Evolutionary conservation across 2,329 filamentous ascomycete genomes (phyloP), one percentile per base, ranked within the genome.

Genomic region (Epichloe aotearoae): DNA sequence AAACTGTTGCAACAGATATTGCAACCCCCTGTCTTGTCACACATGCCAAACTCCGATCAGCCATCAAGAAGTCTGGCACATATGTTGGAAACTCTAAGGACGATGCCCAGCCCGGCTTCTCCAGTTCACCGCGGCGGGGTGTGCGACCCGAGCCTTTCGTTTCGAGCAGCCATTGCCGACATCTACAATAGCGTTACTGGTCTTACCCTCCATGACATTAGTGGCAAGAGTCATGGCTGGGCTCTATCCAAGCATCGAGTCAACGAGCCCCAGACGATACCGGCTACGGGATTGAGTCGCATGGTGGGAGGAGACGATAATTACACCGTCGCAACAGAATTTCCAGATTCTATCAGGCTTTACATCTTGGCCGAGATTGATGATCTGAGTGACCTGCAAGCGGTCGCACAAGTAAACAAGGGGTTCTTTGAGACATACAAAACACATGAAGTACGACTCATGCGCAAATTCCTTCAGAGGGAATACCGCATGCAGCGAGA

Each of bases 121-220:
- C 61, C 65, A 1, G 56, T 70, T 0, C 69, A 67, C 42, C 64
- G 67, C 30, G 68, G 66, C 12, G 66, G 69, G 4, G 67, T 74
- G 1, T 79, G 75, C 56, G 75, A 79, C 51, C 73, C 73, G 7
- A 68, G 69, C 5, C 67, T 72, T 1, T 61, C 69, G 0, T 75
- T 79, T 48, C 67, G 73, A 8, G 63, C 65, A 4, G 69, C 72
- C 6, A 62, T 78, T 10, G 70, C 66, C 26, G 74, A 77, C 52
- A 71, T 78, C 2, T 75, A 70, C 51, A 74, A 75, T 49, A 76
- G 73, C 50, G 66, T 78, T 3, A 59, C 62, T 6, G 75, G 75
- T 0, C 53, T 78, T 4, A 76, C 73, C 2, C 63, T 78, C 0
- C 63, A 68, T 44, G 74, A 77, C 33, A 67, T 77, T 1, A 73